Base-by-base conservation (phyloP, 768 basidiomycete species). In the Lactarius pseudohatsudake region DNA sequence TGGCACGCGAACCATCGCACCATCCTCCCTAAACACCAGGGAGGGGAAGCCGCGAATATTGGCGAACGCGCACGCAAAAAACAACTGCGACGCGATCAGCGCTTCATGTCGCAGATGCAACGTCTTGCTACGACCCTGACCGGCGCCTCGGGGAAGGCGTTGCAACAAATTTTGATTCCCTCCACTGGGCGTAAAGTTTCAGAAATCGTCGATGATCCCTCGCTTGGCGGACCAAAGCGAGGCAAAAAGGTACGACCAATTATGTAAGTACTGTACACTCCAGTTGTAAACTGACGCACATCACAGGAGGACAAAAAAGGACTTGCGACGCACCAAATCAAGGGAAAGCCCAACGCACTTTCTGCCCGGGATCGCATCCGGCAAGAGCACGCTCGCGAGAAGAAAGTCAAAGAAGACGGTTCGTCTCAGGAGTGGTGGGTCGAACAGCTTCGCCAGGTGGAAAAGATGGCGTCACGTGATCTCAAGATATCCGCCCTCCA, bases 121-220 rank as follows among this genome's bases (percentile, higher is more conserved):
- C 76, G 79, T 60, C 84, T 85, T 54, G 88, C 89, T 11, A 82
- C 81, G 45, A 87, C 86, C 0, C 72, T 90, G 64, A 87, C 85
- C 0, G 89, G 89, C 0, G 87, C 87, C 6, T 79, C 79, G 0
- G 89, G 89, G 1, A 79, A 77, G 1, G 74, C 74, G 8, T 75
- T 90, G 32, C 78, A 84, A 70, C 81, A 81, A 60, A 80, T 85
- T 38, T 77, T 81, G n/a, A 89, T 90, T 64, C 76, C 79, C 0
- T 69, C 80, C 1, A 80, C 79, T 10, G 74, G 79, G 56, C 64
- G 54, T 32, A 61, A 64, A 22, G 61, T 67, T 40, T 67, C 63
- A 58, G 60, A 69, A 47, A 63, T 66, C 4, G 22, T 28, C 22
- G 28, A 47, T 32, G 54, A 57, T 18, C 11, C 36, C 9, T 32